phyloP scores from a whole-genome alignment of 2,329 filamentous ascomycete genomes.

The Aspergillus fructus region DNA sequence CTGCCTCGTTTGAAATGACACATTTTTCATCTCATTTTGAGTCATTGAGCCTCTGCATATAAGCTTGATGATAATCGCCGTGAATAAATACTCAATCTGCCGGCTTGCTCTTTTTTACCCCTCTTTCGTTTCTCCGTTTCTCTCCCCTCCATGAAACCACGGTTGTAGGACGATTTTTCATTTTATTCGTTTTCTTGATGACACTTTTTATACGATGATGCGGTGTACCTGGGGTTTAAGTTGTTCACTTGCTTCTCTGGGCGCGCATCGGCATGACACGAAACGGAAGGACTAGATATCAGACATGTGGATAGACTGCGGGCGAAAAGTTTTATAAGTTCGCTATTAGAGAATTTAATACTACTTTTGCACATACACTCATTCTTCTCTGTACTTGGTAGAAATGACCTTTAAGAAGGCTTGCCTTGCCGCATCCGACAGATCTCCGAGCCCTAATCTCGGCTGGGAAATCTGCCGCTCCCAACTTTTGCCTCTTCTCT shows the following conservation, averaged over 20 bases:
- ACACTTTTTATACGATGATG: neutral
- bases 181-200: slow-evolving; percentile 1
- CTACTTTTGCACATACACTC: neutral
- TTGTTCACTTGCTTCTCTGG: neutral
- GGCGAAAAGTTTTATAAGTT: slow-evolving; percentile 5
- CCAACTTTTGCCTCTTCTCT: neutral
- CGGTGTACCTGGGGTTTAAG: neutral
- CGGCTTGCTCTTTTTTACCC: slow-evolving; percentile 10
- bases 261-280: neutral
- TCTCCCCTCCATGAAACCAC: slow-evolving; percentile 4
- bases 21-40: neutral
- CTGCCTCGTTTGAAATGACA: neutral
- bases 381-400: too few species aligned
- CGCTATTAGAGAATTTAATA: slow-evolving; percentile 8
- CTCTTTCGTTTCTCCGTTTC: slow-evolving; percentile 6
- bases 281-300: neutral
- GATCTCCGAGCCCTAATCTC: neutral
- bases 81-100: slow-evolving; percentile 23
- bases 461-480: neutral
- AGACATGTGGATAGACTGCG: slow-evolving; percentile 5
- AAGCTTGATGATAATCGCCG: slow-evolving; percentile 24
- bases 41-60: slow-evolving; percentile 15
- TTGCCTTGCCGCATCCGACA: neutral
- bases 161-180: slow-evolving; percentile 8
- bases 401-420: neutral